Evolutionary conservation across 176 grass and related monocot species (phyloP), one percentile per base, ranked within the genome.

Genomic region (Oryza nivara): DNA sequence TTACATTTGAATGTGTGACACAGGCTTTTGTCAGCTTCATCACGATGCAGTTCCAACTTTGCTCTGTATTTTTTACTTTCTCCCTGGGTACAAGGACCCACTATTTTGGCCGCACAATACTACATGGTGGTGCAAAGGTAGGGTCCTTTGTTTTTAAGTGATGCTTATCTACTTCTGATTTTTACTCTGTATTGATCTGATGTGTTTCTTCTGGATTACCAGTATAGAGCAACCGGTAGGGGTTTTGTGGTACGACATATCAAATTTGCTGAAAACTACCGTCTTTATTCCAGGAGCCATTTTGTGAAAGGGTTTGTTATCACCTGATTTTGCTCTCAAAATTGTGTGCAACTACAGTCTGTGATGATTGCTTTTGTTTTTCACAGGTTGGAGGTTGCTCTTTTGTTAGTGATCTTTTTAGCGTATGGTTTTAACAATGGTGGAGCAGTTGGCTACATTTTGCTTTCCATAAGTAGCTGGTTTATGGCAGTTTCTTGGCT

Each of bases 401-500:
- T 97, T 81, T 35, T 97, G 81, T 84, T 97, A 82, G 64, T 94
- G 25, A 86, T 94, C 56, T 83, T 91, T 72, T 82, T 97, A 72
- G 92, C 84, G 7, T 97, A 97, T 83, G 95, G 92, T 47, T 94
- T 91, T 81, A 94, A 97, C 20, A 64, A 86, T 68, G 88, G 88
- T 91, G 95, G 92, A 92, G 92, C 95, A 69, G 7, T 97, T 64
- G 88, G 88, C 60, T 97, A 97, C 86, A 97, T 97, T 78, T 85
- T 97, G 70, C 92, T 97, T 65, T 97, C 95, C 23, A 92, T 97
- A 81, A 97, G 95, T 82, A 97, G 95, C 86, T 97, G 95, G 95
- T 84, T 94, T 88, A 94, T 97, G 95, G 79, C 81, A 23, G 20
- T 94, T 44, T 97, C 95, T 74, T 97, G 95, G 95, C 87, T 97